Percentiles rank a stretch among this genome's conserved stretches.
phyloP scores from a whole-genome alignment of 345 rosid genomes.

The Hypericum androsaemum region DNA sequence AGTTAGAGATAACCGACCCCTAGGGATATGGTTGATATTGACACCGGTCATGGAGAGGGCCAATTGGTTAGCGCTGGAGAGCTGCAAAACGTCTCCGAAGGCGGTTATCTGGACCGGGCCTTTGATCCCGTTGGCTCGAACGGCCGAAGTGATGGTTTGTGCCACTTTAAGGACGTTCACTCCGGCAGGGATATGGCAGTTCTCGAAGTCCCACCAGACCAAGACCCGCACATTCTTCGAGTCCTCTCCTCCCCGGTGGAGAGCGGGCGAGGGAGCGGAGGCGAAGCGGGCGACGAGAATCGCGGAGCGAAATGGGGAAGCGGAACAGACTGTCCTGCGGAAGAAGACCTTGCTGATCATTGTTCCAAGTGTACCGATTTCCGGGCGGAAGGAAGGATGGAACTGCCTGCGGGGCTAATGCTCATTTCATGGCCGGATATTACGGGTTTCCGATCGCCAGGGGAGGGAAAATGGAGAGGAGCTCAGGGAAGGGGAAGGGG shows the following conservation, averaged over 20 bases:
- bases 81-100: conserved; percentile 60
- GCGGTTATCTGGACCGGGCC: conserved; percentile 78
- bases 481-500: conserved; percentile 9
- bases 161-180: conserved; percentile 51
- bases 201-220: conserved; percentile 99
- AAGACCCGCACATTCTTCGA: conserved; percentile 47
- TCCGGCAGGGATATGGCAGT: conserved; percentile 51
- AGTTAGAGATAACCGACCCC: conserved; percentile 27
- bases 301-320: no score
- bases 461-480: not conserved
- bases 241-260: conserved; percentile 29
- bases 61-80: conserved; percentile 59
- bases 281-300: not conserved
- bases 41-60: conserved; percentile 72
- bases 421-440: conserved; percentile 4
- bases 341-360: no score
- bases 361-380: no score
- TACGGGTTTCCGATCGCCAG: no score
- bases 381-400: not conserved
- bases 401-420: not conserved
- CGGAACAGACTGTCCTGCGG: no score
- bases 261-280: conserved; percentile 10
- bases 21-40: conserved; percentile 59
- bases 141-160: conserved; percentile 44
- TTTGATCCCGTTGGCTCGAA: conserved; percentile 60